Evolutionary conservation across 2,329 filamentous ascomycete species (phyloP).

Genomic region (Chaetomiaceae sp.): DNA sequence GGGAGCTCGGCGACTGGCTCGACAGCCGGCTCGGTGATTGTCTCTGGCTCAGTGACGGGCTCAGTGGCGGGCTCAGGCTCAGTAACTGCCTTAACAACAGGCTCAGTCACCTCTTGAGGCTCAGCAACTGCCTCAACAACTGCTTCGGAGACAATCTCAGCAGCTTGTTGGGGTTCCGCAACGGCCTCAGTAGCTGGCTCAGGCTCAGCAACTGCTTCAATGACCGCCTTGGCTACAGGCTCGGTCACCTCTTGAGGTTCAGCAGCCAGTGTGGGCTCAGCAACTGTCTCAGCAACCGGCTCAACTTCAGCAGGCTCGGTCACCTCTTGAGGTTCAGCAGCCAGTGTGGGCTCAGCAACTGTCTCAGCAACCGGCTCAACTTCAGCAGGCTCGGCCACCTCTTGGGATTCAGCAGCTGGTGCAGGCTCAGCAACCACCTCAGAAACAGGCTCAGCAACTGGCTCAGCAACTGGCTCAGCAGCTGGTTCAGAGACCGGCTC

Average conservation of each 20-base stretch:
- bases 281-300: neutral
- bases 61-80: neutral
- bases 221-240: too few relatives aligned
- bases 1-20: too few relatives aligned
- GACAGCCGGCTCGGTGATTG: neutral
- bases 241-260: too few relatives aligned
- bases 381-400: neutral
- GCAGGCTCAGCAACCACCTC: neutral
- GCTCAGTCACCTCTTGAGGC: neutral
- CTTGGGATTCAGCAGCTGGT: neutral
- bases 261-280: neutral
- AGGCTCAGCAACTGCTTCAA: neutral
- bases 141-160: too few relatives aligned
- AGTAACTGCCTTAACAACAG: neutral
- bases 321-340: too few relatives aligned
- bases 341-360: neutral
- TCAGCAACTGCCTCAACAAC: neutral
- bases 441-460: neutral
- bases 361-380: neutral
- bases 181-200: neutral
- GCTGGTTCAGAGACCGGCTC: neutral
- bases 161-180: too few relatives aligned
- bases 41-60: neutral
- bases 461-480: neutral
- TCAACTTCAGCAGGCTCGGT: neutral